phyloP scores from a whole-genome alignment of 306 rosid species.

The Rosa persica region DNA sequence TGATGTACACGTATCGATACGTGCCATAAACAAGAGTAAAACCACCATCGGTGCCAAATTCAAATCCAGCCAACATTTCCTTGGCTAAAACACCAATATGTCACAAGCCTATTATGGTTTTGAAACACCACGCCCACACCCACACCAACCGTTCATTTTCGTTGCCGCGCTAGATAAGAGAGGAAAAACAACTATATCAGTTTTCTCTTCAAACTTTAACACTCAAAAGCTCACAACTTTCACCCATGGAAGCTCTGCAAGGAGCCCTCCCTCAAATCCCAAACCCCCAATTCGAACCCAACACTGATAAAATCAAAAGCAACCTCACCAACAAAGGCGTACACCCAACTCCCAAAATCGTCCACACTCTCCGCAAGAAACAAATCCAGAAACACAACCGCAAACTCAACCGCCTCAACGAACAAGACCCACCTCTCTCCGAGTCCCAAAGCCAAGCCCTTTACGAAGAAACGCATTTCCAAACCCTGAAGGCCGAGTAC shows the following conservation, averaged over 20 bases:
- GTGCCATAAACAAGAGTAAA: no score
- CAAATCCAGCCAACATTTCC: no score
- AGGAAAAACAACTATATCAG: no score
- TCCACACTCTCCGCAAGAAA: slow-evolving; percentile 82
- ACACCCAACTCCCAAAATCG: slow-evolving; percentile 63
- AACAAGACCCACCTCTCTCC: slow-evolving; percentile 37
- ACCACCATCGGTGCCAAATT: no score
- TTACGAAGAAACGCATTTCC: slow-evolving; percentile 53
- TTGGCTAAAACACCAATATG: no score
- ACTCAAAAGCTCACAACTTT: not conserved
- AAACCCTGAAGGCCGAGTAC: slow-evolving; percentile 55
- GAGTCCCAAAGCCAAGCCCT: slow-evolving; percentile 41
- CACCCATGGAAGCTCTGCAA: slow-evolving; percentile 60
- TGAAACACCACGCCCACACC: no score
- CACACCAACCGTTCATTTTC: no score
- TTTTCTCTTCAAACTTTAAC: no score
- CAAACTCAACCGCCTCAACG: slow-evolving; percentile 42
- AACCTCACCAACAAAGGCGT: slow-evolving; percentile 55
- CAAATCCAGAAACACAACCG: slow-evolving; percentile 78
- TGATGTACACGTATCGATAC: no score
- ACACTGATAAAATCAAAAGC: slow-evolving; percentile 54
- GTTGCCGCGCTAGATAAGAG: no score
- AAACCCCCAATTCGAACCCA: slow-evolving; percentile 54
- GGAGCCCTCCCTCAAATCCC: slow-evolving; percentile 28
- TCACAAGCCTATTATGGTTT: no score